These are phyloP conservation scores for Fusarium brachygibbosum DNA, from an alignment of 2,329 filamentous ascomycete species.

Conservation along the genomic window DNA sequence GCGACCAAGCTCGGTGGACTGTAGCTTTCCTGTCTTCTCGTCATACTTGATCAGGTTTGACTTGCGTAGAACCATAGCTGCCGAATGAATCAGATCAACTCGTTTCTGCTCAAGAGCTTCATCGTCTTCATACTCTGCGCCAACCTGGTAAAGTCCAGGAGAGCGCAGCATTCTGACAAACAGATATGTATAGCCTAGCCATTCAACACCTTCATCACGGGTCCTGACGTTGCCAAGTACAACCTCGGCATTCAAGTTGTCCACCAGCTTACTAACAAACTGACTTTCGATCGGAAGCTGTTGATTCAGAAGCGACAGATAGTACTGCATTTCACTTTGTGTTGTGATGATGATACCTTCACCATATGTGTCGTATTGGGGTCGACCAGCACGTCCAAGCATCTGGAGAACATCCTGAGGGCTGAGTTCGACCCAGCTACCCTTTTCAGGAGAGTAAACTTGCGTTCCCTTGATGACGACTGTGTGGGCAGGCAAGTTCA, in stretches of 20 bases:
- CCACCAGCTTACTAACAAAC: constrained; percentile 90
- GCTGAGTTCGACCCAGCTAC: constrained; percentile 97
- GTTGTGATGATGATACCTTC: constrained; percentile 99
- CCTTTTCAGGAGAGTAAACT: constrained; percentile 98
- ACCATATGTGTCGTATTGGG: constrained; percentile 97
- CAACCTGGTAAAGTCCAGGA: constrained; percentile 94
- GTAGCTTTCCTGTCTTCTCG: constrained; percentile 88
- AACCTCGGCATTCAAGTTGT: constrained; percentile 96
- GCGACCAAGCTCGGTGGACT: constrained; percentile 92
- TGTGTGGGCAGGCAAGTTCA: constrained; percentile 96
- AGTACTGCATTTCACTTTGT: constrained; percentile 95
- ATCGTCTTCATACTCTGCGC: constrained; percentile 94
- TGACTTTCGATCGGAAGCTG: constrained; percentile 98
- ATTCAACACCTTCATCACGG: constrained; percentile 97
- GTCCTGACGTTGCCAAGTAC: constrained; percentile 93
- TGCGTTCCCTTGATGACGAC: constrained; percentile 99
- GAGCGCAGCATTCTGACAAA: constrained; percentile 98
- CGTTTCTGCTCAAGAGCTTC: constrained; percentile 93
- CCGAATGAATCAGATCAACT: constrained; percentile 97
- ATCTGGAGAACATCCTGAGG: constrained; percentile 98
- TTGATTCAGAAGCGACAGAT: constrained; percentile 95
- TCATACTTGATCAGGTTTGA: constrained; percentile 95
- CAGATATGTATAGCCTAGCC: constrained; percentile 97
- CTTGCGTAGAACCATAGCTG: constrained; percentile 87
- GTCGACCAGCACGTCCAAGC: constrained; percentile 95